A percentile compares a stretch with the other conserved stretches of the same genome.
Conservation (phyloP, 164 flowering plant species). For the Piper longum region DNA sequence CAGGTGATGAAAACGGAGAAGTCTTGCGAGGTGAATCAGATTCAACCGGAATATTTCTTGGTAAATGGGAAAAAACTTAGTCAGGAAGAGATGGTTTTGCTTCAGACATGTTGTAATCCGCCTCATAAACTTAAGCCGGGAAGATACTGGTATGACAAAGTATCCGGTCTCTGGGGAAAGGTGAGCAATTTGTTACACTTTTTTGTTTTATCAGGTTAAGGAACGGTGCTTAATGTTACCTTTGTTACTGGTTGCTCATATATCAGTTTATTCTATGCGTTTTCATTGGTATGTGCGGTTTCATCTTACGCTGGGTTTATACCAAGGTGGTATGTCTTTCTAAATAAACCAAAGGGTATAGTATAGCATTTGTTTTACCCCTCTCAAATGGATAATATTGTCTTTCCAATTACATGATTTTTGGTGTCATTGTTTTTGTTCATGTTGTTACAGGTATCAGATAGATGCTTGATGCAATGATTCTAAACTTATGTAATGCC, state of each 20-base stretch:
- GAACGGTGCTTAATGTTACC: not conserved
- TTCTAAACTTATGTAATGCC: too few relatives aligned
- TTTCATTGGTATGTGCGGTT: too few relatives aligned
- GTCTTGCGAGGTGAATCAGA: conserved; percentile 74
- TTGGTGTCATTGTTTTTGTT: too few relatives aligned
- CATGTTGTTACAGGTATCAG: too few relatives aligned
- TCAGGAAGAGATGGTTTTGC: conserved; percentile 55
- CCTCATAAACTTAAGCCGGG: conserved; percentile 91
- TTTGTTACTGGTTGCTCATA: not conserved
- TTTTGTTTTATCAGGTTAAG: not conserved
- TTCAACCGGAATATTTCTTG: conserved; percentile 61
- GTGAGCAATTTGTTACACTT: conserved; percentile 22
- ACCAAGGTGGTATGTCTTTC: too few relatives aligned
- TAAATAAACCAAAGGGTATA: too few relatives aligned
- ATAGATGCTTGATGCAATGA: too few relatives aligned
- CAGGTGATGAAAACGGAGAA: conserved; percentile 86
- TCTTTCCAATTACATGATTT: too few relatives aligned
- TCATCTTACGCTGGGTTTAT: too few relatives aligned
- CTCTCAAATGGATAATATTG: too few relatives aligned
- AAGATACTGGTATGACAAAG: conserved; percentile 96
- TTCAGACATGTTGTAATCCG: conserved; percentile 75
- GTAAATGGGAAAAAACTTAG: conserved; percentile 75
- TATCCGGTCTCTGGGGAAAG: conserved; percentile 99
- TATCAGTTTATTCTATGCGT: too few relatives aligned
- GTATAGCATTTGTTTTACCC: too few relatives aligned